phyloP scores from a whole-genome alignment of 2,329 filamentous ascomycete genomes.

The Pyrenochaeta sp. region DNA sequence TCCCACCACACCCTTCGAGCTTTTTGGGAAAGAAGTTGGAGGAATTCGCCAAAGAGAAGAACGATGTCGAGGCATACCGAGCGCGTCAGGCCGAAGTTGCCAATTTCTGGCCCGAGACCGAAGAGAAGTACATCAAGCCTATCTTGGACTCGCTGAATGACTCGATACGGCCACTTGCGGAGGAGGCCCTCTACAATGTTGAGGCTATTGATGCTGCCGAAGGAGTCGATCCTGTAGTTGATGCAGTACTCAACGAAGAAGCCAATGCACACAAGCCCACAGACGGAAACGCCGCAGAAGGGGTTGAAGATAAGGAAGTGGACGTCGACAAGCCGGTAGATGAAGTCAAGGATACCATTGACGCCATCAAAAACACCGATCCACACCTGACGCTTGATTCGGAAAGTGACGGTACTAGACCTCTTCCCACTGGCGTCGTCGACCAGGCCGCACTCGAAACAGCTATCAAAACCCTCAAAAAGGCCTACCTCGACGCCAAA shows the following conservation, averaged over 20 bases:
- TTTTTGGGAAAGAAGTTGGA: constrained; percentile 83
- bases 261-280: constrained; percentile 10
- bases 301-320: constrained; percentile 15
- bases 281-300: constrained; percentile 14
- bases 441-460: constrained; percentile 48
- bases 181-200: constrained; percentile 64
- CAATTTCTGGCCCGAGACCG: constrained; percentile 82
- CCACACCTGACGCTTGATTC: constrained; percentile 32
- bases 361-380: constrained; percentile 34
- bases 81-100: constrained; percentile 78
- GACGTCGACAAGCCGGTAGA: constrained; percentile 10
- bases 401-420: constrained; percentile 38
- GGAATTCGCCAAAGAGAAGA: constrained; percentile 77
- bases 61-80: constrained; percentile 72
- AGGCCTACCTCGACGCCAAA: constrained; percentile 82
- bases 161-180: constrained; percentile 67
- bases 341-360: constrained; percentile 34
- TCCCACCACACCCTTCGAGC: constrained; percentile 90
- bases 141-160: constrained; percentile 68
- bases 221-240: constrained; percentile 42
- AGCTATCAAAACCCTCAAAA: constrained; percentile 68
- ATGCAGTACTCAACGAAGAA: constrained; percentile 34
- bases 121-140: constrained; percentile 80
- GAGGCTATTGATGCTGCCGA: constrained; percentile 37
- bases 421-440: constrained; percentile 33